Base-by-base conservation (phyloP, 768 basidiomycete species). In the Boletus rufocinnamomeus region DNA sequence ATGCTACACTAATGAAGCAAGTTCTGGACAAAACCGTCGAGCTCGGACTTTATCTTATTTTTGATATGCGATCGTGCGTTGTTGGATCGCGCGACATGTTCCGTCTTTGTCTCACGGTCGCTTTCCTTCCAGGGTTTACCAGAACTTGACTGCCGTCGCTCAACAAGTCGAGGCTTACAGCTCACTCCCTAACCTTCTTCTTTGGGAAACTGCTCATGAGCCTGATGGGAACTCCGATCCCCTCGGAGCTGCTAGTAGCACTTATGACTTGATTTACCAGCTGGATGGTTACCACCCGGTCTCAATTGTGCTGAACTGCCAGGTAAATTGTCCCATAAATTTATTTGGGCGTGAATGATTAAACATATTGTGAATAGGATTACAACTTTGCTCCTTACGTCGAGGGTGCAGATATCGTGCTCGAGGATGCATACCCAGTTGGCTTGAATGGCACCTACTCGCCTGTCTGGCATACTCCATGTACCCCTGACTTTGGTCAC, bases 191-290 rank as follows among this genome's bases (percentile, higher is more conserved):
- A 91, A 89, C 61, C 78, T 91, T 27, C 75, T 91, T 13, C 70
- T 84, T 0, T 87, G 85, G 84, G 89, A 89, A 66, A 89, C 86
- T 9, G 85, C 80, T 7, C 87, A 89, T 63, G 87, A 91, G 66
- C 87, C 84, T 1, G 88, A 90, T 55, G 87, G 88, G 41, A 84
- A 81, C 21, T 79, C 79, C 1, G 86, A 89, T 59, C 86, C 89
- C 2, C 67, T 84, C n/a, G 74, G 80, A 54, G 86, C 88, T 0
- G 84, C 89, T 6, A 60, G 56, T 1, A 50, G 43, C 1, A 68
- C 84, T 1, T 80, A 81, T 56, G 77, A 83, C 52, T 60, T 76
- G 35, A 82, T 87, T 56, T 73, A 78, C 59, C 54, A 70, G 21
- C 64, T 81, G 5, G 84, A 86, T 53, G 80, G 81, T 0, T 86